Evolutionary conservation across 225 moss, liverwort and hornwort species (phyloP), one percentile per base, ranked within the genome.

Genomic region (Bryoerythrophyllum caledonicum): DNA sequence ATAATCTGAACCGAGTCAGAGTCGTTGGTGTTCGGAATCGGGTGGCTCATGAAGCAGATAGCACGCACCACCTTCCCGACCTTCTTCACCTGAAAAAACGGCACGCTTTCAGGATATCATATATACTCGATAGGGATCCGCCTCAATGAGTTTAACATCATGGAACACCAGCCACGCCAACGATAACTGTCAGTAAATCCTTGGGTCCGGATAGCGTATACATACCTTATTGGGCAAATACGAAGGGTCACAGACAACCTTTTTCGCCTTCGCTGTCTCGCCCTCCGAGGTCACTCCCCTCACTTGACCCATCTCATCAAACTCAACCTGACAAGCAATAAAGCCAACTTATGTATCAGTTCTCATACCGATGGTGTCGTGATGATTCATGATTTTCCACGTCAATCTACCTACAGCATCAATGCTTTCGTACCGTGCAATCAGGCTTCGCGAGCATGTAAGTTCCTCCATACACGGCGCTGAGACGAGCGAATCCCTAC

Each of bases 361-460:
- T 46, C 15, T 46, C 4, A 16, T 46, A 16, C 5, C 16, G 46
- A 46, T 16, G 16, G 46, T 46, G 10, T 10, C 38, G 38, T 38
- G 8, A 38, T 38, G 16, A 46, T 5, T 46, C 4, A 16, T 16
- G 4, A 1, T 16, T 44, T 44, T 44, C 44, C 44, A 44, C 14
- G 9, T 14, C 44, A 46, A 46, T 46, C 46, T 4, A 15, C 46
- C 15, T 46, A 15, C 46, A 46, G 46, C 46, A 46, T 46, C 46
- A 46, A 46, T 2, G 38, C 38, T 52, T 10, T 14, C 8, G 11
- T 82, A 94, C 97, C 94, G 91, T 94, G 86, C 97, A 97, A 66
- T 97, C 97, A 2, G 97, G 97, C 76, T 97, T 94, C 23, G 91
- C 88, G 75, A 97, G 86, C 97, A 97, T 97, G 76, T 97, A 97